These are phyloP conservation scores for Chytridium lagenaria DNA, from an alignment of 371 early-diverging fungal species.

Conservation along the genomic window DNA sequence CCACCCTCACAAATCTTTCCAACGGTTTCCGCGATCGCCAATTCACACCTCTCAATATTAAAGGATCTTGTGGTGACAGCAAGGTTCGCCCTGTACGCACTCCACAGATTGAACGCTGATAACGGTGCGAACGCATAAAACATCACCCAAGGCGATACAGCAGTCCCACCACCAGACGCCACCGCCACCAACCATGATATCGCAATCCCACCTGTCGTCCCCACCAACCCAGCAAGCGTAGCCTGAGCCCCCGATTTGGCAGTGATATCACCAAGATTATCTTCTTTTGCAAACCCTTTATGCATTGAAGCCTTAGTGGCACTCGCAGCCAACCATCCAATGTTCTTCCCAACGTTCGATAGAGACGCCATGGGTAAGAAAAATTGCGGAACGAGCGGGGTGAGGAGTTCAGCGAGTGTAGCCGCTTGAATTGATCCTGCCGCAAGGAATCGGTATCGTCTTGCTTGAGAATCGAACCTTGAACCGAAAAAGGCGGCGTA, in stretches of 20 bases:
- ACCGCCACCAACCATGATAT: not conserved
- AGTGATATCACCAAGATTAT: slow-evolving; percentile 82
- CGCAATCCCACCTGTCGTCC: slow-evolving; percentile 63
- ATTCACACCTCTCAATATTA: slow-evolving; percentile 64
- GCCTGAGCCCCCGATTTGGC: slow-evolving; percentile 78
- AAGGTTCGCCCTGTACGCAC: slow-evolving; percentile 60
- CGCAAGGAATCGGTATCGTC: slow-evolving; percentile 72
- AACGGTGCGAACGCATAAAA: slow-evolving; percentile 61
- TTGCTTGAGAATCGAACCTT: slow-evolving; percentile 77
- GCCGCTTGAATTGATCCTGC: slow-evolving; percentile 70
- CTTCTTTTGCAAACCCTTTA: slow-evolving; percentile 64
- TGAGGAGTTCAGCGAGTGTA: slow-evolving; percentile 70
- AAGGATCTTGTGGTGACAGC: slow-evolving; percentile 62
- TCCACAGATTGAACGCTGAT: slow-evolving; percentile 58
- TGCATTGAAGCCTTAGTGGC: slow-evolving; percentile 80
- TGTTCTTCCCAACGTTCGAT: slow-evolving; percentile 82
- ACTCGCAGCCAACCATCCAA: slow-evolving; percentile 76
- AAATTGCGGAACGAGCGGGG: slow-evolving; percentile 71
- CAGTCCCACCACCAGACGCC: not conserved
- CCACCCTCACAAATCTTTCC: not conserved
- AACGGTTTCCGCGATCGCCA: slow-evolving; percentile 23
- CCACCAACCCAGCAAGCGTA: slow-evolving; percentile 78
- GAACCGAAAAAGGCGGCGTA: slow-evolving; percentile 71
- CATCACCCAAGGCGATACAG: slow-evolving; percentile 53
- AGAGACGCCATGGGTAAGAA: slow-evolving; percentile 72